Evolutionary conservation across 192 early-diverging fungal species (phyloP).

Genomic region (Geosiphon pyriformis): DNA sequence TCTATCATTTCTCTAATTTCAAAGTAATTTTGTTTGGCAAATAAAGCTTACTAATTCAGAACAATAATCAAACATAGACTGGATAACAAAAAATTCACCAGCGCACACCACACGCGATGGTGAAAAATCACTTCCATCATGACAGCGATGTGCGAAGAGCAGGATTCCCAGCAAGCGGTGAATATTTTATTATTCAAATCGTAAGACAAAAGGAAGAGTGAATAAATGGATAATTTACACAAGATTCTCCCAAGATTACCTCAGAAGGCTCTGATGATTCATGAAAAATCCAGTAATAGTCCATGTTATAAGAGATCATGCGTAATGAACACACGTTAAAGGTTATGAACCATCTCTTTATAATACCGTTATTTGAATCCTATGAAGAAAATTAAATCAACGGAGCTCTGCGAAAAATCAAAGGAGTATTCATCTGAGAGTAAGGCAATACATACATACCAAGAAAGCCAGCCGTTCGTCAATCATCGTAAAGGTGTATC

Average conservation of each 20-base stretch:
- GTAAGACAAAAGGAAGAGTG: neutral
- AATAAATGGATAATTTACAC: slow-evolving; percentile 10
- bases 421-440: neutral
- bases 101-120: too few relatives aligned
- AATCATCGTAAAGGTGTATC: slow-evolving; percentile 61
- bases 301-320: slow-evolving; percentile 90
- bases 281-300: slow-evolving; percentile 75
- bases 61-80: too few relatives aligned
- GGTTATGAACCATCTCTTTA: slow-evolving; percentile 78
- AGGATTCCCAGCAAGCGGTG: too few relatives aligned
- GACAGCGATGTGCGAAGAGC: too few relatives aligned
- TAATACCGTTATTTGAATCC: slow-evolving; percentile 68
- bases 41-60: too few relatives aligned
- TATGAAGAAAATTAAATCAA: slow-evolving; percentile 11
- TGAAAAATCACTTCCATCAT: too few relatives aligned
- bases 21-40: too few relatives aligned
- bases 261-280: slow-evolving; percentile 9
- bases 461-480: slow-evolving; percentile 53
- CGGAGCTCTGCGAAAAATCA: neutral
- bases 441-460: slow-evolving; percentile 34
- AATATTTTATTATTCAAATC: too few relatives aligned
- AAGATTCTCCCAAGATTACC: slow-evolving; percentile 24
- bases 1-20: slow-evolving; percentile 42
- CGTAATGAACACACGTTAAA: slow-evolving; percentile 89
- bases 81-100: too few relatives aligned